phyloP scores from a whole-genome alignment of 73 alveolate species.

The Paramecium bursaria region DNA sequence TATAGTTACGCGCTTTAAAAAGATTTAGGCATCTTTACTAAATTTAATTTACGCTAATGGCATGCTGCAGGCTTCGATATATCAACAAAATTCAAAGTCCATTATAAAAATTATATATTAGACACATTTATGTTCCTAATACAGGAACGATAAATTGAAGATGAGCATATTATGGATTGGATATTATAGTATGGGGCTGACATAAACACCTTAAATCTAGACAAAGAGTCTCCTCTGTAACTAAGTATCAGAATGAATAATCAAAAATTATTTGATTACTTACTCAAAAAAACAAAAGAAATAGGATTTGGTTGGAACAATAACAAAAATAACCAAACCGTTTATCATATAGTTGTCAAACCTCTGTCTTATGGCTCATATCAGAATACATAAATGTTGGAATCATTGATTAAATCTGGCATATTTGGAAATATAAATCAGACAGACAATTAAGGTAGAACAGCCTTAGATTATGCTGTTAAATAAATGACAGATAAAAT shows the following conservation, averaged over 20 bases:
- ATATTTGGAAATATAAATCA: slow-evolving; percentile 64
- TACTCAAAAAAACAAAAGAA: slow-evolving; percentile 63
- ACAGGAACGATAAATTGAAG: not conserved
- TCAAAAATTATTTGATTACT: slow-evolving; percentile 72
- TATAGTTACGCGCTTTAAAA: slow-evolving; percentile 54
- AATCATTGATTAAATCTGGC: not conserved
- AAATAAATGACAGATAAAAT: slow-evolving; percentile 75
- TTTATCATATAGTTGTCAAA: slow-evolving; percentile 84
- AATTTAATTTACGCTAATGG: not conserved
- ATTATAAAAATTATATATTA: not conserved
- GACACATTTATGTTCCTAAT: slow-evolving; percentile 9
- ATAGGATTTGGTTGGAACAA: slow-evolving; percentile 55
- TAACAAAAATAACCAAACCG: slow-evolving; percentile 82
- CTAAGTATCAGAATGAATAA: slow-evolving; percentile 85
- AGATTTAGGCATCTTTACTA: not conserved
- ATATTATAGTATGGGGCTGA: slow-evolving; percentile 58
- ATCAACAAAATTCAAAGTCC: slow-evolving; percentile 5
- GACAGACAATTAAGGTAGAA: slow-evolving; percentile 83
- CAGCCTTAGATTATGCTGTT: slow-evolving; percentile 83
- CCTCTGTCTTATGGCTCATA: slow-evolving; percentile 90
- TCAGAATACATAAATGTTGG: slow-evolving; percentile 89
- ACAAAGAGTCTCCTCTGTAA: slow-evolving; percentile 82
- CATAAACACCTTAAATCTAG: slow-evolving; percentile 70
- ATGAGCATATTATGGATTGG: not conserved
- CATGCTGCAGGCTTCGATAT: not conserved